These are phyloP conservation scores for Nidula niveotomentosa DNA, from an alignment of 1,284 basidiomycete genomes.

Conservation along the genomic window DNA sequence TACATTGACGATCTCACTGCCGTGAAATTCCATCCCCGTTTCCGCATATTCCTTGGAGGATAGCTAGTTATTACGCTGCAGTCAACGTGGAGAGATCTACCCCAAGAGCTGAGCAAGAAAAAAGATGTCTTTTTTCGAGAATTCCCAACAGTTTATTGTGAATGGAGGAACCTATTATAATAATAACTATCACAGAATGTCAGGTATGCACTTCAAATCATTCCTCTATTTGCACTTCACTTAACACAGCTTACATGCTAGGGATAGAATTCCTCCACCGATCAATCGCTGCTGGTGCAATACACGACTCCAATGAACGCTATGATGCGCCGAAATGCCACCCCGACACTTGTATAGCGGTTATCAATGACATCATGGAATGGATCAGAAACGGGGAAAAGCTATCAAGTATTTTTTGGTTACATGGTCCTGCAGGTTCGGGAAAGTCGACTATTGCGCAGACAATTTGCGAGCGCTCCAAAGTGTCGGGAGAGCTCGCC, in stretches of 20 bases:
- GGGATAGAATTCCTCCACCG: neutral
- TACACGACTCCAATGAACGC: slow-evolving; percentile 1
- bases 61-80: too few species aligned
- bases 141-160: too few species aligned
- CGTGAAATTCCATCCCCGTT: too few species aligned
- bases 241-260: neutral
- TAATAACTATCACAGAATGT: too few species aligned
- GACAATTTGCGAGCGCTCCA: slow-evolving; percentile 6
- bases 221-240: too few species aligned
- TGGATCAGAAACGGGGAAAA: neutral
- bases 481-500: neutral
- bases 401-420: slow-evolving; percentile 1
- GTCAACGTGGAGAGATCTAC: too few species aligned
- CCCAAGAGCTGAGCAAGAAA: too few species aligned
- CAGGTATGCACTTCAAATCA: too few species aligned
- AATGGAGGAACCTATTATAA: too few species aligned
- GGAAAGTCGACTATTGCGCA: slow-evolving; percentile 11
- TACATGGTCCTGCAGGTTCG: slow-evolving; percentile 8
- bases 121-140: too few species aligned
- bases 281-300: neutral
- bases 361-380: neutral
- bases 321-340: neutral
- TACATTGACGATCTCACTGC: too few species aligned
- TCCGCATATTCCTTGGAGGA: too few species aligned
- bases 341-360: neutral